Base-by-base conservation (phyloP, 129 eudicot species). In the Centella asiatica region DNA sequence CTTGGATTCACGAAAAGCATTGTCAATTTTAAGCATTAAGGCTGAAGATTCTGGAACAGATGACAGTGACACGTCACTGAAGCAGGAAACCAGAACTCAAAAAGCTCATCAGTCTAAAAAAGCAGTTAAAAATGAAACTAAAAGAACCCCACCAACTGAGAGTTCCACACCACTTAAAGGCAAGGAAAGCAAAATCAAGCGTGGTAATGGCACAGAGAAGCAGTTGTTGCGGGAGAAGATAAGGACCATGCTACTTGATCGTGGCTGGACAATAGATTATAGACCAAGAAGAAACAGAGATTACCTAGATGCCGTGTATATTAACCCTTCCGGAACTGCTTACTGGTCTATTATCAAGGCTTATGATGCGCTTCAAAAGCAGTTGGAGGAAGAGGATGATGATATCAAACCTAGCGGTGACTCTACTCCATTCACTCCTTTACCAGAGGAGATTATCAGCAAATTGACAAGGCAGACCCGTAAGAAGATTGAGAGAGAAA, bases 271-370 rank as follows among this genome's bases (percentile, higher is more conserved):
- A 18, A 93, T 93, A 63, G 99, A 93, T 83, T 85, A 93, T 76
- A 87, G 99, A 73, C 99, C 99, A 34, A 78, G 96, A 76, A 76
- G 87, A 60, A 85, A 85, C 72, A 76, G 99, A 75, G 99, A 93
- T 68, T 93, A 93, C 69, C 72, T 74, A 20, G 99, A 93, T 84
- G 96, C 99, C 13, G 99, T 93, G 71, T 93, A 93, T 70, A 85
- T 93, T 12, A 85, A 80, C 64, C 95, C 95, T 22, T 53, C 86
- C 2, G 99, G 99, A 66, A 93, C 99, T 29, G 99, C 96, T 67
- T 93, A 72, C 62, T 93, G 99, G 99, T 93, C 99, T 11, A 87
- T 93, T 55, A 82, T 85, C 17, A 93, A 93, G 78, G 99, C 99
- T 23, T 87, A 93, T 45, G 99, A 93, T 44, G 99, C 99, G 65